These are phyloP conservation scores for Monilinia polystroma DNA, from an alignment of 2,329 filamentous ascomycete species.

Conservation along the genomic window DNA sequence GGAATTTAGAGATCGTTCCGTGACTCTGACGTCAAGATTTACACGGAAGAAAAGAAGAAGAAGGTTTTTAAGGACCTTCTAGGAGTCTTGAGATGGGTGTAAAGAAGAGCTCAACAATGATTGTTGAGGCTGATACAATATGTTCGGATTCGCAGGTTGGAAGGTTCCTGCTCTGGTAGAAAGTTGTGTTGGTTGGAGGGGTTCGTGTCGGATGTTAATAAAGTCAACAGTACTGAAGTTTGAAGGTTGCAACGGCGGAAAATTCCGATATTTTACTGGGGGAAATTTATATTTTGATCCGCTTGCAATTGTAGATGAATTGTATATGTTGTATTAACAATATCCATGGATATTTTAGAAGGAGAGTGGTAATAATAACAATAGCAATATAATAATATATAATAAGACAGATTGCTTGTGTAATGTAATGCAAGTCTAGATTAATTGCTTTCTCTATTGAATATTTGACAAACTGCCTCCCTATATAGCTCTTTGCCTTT, in stretches of 20 bases:
- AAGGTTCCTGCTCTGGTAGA: constrained; percentile 9
- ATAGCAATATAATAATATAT: too few relatives aligned
- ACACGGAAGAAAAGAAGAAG: not conserved
- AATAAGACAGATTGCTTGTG: constrained; percentile 6
- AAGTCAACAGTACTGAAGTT: constrained; percentile 8
- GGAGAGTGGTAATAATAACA: too few relatives aligned
- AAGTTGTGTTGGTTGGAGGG: constrained; percentile 19
- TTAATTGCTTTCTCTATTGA: constrained; percentile 4
- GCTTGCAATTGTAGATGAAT: not conserved
- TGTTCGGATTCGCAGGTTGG: not conserved
- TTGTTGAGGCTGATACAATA: not conserved
- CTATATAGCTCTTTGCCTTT: too few relatives aligned
- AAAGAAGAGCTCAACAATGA: not conserved
- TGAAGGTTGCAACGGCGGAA: constrained; percentile 18
- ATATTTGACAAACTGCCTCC: not conserved
- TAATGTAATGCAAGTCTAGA: constrained; percentile 3
- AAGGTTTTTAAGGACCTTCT: not conserved
- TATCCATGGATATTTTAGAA: not conserved
- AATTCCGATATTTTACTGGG: constrained; percentile 14
- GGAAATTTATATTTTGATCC: not conserved
- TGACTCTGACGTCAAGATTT: constrained; percentile 12
- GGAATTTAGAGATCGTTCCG: constrained; percentile 1
- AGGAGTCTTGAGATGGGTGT: not conserved
- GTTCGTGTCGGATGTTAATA: constrained; percentile 9
- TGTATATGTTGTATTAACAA: not conserved